Conservation (phyloP, 352 stramenopile species). For the Hyaloperonospora arabidopsidis region DNA sequence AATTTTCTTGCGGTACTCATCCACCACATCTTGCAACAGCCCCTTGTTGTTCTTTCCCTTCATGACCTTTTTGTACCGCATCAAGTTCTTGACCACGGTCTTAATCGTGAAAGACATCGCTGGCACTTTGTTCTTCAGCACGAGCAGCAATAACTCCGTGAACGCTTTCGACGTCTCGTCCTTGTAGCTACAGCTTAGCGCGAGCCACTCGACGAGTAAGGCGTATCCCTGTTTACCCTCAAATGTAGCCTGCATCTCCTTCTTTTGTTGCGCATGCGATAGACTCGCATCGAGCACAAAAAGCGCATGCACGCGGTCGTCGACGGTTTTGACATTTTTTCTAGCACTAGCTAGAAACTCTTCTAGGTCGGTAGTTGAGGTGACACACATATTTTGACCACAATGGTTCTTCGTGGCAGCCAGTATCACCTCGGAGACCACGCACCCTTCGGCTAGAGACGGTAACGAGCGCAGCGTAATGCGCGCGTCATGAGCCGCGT, state of each 20-base stretch:
- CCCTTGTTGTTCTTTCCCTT: constrained; percentile 42
- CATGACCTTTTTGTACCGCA: constrained; percentile 23
- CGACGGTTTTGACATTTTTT: constrained; percentile 31
- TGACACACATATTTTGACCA: constrained; percentile 28
- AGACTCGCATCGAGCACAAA: constrained; percentile 58
- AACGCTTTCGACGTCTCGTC: constrained; percentile 47
- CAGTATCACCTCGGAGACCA: constrained; percentile 39
- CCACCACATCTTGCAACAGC: constrained; percentile 32
- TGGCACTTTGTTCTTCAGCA: constrained; percentile 48
- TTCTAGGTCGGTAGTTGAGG: constrained; percentile 30
- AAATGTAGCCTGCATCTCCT: constrained; percentile 36
- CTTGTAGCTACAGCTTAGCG: constrained; percentile 32
- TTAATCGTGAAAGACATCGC: constrained; percentile 41
- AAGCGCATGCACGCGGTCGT: constrained; percentile 50
- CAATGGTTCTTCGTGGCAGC: constrained; percentile 37
- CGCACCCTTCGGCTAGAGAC: constrained; percentile 21
- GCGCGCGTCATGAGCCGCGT: constrained; percentile 11
- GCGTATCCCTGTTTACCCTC: constrained; percentile 53
- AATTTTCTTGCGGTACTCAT: constrained; percentile 31
- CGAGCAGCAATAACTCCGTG: constrained; percentile 42
- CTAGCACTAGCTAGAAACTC: constrained; percentile 32
- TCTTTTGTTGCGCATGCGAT: constrained; percentile 4
- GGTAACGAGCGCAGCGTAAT: constrained; percentile 33
- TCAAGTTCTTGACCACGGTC: constrained; percentile 26
- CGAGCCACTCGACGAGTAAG: constrained; percentile 52